Conservation (phyloP, 164 flowering plant species). For the Magnolia sinica region DNA sequence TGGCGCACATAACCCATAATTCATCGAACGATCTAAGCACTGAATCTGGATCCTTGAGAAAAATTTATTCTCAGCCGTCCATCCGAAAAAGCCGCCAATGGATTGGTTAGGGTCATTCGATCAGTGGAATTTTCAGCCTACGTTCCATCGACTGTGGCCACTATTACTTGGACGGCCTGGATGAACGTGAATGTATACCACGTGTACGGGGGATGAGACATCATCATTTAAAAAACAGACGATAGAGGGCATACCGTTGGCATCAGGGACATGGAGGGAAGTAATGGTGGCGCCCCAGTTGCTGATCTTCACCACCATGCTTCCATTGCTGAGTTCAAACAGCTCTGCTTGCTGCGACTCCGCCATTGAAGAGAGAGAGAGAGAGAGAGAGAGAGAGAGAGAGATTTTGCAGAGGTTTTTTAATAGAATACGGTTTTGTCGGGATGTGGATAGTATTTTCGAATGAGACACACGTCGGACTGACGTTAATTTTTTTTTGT, state of each 20-base stretch:
- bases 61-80: too few species aligned
- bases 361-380: background rate
- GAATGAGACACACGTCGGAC: too few species aligned
- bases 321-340: slow-evolving; percentile 84
- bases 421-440: too few species aligned
- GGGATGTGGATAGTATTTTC: too few species aligned
- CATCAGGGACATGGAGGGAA: slow-evolving; percentile 70
- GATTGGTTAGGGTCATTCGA: too few species aligned
- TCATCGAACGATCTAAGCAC: background rate
- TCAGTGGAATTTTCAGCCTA: too few species aligned
- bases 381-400: background rate
- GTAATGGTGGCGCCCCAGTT: slow-evolving; percentile 82
- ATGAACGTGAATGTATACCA: background rate
- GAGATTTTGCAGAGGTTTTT: background rate
- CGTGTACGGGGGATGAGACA: background rate
- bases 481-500: too few species aligned
- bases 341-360: slow-evolving; percentile 31
- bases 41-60: too few species aligned
- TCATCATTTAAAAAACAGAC: background rate
- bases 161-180: background rate
- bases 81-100: background rate
- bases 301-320: slow-evolving; percentile 61
- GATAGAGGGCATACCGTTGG: slow-evolving; percentile 44
- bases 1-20: background rate
- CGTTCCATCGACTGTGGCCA: background rate